Conservation (phyloP, 495 filamentous ascomycete genomes). For the Polyplosphaeria fusca region DNA sequence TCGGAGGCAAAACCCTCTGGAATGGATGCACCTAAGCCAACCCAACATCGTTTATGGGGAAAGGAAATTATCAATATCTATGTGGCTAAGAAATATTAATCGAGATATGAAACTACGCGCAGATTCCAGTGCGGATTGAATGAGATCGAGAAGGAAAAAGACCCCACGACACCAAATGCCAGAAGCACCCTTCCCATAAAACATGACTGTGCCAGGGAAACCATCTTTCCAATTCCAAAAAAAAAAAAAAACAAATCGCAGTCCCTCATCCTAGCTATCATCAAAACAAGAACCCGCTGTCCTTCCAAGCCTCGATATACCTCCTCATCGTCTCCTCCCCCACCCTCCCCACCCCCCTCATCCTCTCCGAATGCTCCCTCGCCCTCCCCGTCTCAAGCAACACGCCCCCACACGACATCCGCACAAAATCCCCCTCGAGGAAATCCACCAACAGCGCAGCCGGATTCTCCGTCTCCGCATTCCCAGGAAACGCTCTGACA, state of each 20-base stretch:
- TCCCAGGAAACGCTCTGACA: neutral
- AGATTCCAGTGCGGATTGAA: neutral
- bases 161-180: neutral
- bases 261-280: neutral
- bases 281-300: neutral
- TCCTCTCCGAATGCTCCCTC: constrained; percentile 3
- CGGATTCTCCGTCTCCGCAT: neutral
- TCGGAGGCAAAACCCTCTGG: no score
- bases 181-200: neutral
- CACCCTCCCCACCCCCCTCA: neutral
- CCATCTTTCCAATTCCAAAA: neutral
- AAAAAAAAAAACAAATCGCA: neutral
- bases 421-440: neutral
- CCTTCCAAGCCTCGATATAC: neutral
- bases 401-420: neutral
- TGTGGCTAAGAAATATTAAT: no score
- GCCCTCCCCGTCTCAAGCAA: neutral
- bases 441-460: neutral
- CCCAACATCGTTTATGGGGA: no score
- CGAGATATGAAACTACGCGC: neutral
- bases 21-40: no score
- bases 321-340: neutral
- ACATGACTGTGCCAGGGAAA: neutral
- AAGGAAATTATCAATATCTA: no score
- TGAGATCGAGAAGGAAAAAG: neutral